These are phyloP conservation scores for Ustilaginoidea virens DNA, from an alignment of 2,329 filamentous ascomycete genomes.

Conservation along the genomic window DNA sequence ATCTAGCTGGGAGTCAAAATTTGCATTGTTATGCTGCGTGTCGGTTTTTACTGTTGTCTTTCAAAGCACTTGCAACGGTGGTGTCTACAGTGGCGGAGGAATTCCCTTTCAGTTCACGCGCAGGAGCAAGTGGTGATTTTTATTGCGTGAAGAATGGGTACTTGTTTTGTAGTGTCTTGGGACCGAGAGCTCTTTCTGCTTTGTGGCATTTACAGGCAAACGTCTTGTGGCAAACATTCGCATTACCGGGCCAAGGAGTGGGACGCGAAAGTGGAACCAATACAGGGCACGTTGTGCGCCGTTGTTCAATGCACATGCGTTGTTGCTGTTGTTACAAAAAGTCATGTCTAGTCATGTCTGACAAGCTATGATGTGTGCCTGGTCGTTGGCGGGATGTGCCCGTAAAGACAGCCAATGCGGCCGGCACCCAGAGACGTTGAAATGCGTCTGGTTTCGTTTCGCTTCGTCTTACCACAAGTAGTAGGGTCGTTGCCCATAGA, in stretches of 20 bases:
- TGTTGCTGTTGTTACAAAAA: slow-evolving; percentile 17
- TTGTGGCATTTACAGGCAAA: too few relatives aligned
- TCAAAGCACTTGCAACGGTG: too few relatives aligned
- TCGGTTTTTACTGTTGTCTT: too few relatives aligned
- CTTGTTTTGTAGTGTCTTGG: slow-evolving; percentile 1
- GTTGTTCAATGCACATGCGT: slow-evolving; percentile 20
- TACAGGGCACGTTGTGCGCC: slow-evolving; percentile 11
- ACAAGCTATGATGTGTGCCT: too few relatives aligned
- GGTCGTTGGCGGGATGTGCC: too few relatives aligned
- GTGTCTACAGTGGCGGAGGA: too few relatives aligned
- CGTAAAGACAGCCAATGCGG: too few relatives aligned
- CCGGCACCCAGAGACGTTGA: too few relatives aligned
- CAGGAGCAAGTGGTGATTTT: neutral
- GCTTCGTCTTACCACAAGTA: slow-evolving; percentile 87
- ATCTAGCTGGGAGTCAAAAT: too few relatives aligned
- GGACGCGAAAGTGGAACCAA: neutral
- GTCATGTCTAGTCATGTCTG: slow-evolving; percentile 1
- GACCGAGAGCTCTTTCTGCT: slow-evolving; percentile 1
- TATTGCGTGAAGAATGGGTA: neutral
- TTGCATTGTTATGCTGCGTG: too few relatives aligned
- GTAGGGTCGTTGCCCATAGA: slow-evolving; percentile 75
- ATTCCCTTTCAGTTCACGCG: too few relatives aligned
- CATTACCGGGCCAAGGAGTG: slow-evolving; percentile 11
- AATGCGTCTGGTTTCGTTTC: too few relatives aligned
- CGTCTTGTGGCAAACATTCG: slow-evolving; percentile 25